Percentiles rank a stretch among this genome's conserved stretches.
Conservation (phyloP, 345 rosid species). For the Punica granatum region DNA sequence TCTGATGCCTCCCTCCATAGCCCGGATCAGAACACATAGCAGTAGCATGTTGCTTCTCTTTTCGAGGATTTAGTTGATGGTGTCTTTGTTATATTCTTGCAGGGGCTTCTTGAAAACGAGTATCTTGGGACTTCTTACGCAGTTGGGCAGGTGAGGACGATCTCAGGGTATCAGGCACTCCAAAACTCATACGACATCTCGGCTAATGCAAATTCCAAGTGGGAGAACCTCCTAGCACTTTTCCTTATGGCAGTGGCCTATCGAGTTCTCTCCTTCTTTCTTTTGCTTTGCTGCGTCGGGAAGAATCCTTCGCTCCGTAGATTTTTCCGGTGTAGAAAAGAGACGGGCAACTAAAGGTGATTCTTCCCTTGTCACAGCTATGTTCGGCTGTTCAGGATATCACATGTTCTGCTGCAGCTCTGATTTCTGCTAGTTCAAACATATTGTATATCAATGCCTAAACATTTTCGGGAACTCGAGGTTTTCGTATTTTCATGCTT, state of each 20-base stretch:
- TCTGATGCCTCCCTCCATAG: neutral
- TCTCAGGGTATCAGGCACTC: constrained; percentile 78
- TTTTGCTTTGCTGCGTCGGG: constrained; percentile 48
- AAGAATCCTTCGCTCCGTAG: constrained; percentile 23
- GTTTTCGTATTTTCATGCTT: neutral
- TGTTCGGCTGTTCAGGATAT: neutral
- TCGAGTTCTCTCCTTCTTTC: constrained; percentile 49
- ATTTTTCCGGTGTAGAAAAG: constrained; percentile 27
- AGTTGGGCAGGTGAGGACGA: constrained; percentile 85
- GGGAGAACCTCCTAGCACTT: constrained; percentile 76
- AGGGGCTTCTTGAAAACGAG: constrained; percentile 97
- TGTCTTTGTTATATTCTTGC: constrained; percentile 3
- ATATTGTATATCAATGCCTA: neutral
- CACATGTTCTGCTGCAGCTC: constrained; percentile 7
- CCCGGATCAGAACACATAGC: neutral
- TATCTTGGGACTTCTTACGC: constrained; percentile 75
- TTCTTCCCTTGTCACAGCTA: neutral
- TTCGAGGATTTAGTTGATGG: neutral
- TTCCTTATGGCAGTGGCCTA: constrained; percentile 78
- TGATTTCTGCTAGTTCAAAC: neutral
- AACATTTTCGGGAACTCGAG: neutral
- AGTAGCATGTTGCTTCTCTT: neutral
- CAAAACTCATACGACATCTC: constrained; percentile 70
- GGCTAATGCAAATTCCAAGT: constrained; percentile 57
- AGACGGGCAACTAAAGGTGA: constrained; percentile 39